Base-by-base conservation (phyloP, 164 flowering plant species). In the Nymphaea colorata region DNA sequence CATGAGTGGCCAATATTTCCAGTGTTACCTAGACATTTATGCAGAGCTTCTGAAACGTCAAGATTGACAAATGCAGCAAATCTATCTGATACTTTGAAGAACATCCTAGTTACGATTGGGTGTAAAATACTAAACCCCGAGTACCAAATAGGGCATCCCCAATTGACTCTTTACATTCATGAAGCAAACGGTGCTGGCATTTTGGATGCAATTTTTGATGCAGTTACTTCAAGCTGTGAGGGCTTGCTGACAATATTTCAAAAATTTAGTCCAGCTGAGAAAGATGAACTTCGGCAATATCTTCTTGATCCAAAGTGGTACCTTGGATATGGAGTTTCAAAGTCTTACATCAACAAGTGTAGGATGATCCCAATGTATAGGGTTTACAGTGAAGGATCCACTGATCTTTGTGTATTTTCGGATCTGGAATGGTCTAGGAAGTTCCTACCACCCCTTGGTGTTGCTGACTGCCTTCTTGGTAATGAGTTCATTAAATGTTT, bases 1-100 rank as follows among this genome's bases (percentile, higher is more conserved):
- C 75, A 80, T 74, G 98, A 91, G 72, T 94, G 97, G 97, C 98
- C 98, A 36, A 91, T 94, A 65, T 74, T 94, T 74, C 98, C 98
- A 76, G 82, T 95, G 42, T 79, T 73, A 66, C 81, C 95, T 44
- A 95, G 98, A 42, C 88, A 94, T 78, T 76, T 94, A 17, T 84
- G 85, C 67, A 79, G 86, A 79, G 78, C 85, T 69, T 84, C 86
- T 47, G 73, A 59, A 68, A 75, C 73, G 62, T 83, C 84, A 63
- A 94, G 86, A 77, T 71, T 94, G 81, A 78, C 91, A 61, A 76
- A 81, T 73, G 72, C 76, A 43, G 83, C 74, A 12, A 79, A 76
- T 41, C 82, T 94, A 76, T 75, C 96, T 63, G 79, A 76, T 53
- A 77, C 67, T 43, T 67, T 94, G 80, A 79, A 67, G 67, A 60